Evolutionary conservation across 257 asterid species (phyloP), one percentile per base, ranked within the genome.

Genomic region (Paulownia fortunei): DNA sequence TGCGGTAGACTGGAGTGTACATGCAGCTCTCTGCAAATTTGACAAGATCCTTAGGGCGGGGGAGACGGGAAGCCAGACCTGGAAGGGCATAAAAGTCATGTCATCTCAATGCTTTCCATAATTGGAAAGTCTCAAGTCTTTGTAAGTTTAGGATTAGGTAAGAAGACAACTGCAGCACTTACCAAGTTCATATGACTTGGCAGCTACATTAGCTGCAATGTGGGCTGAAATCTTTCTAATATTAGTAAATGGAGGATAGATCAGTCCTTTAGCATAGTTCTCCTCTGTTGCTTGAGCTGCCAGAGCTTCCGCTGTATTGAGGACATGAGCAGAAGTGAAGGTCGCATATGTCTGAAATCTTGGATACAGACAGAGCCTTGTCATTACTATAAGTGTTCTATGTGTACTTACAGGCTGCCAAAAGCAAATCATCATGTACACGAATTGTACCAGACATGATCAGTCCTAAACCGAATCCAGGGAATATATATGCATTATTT

Each of bases 401-500:
- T 27, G 51, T 44, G 26, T 75, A 84, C 97, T 93, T 86, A 93
- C 98, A 91, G 74, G 99, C 98, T 63, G 90, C 93, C 72, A 95
- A 77, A 72, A 95, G 89, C 87, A 95, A 59, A 77, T 95, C 97
- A 75, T 95, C 98, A 9, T 95, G 97, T 74, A 91, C 96, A 10
- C 97, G 92, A 27, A 95, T 84, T n/a, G 99, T 86, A 54, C 97
- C 98, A 0, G 98, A 93, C 92, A 95, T 91, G 81, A 95, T 95
- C 80, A 93, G 66, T 42, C 99, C 99, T 77, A 95, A 75, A 63
- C 99, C 99, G 68, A 93, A 90, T 77, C 99, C 99, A 12, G 98
- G 99, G 87, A 95, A 95, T 72, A 93, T 82, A 61, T 95, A 95
- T n/a, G 99, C 99, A 67, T 95, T 95, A 76, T 95, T 95, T 62